Base-by-base conservation (phyloP, 1,284 basidiomycete genomes). In the Peniophora sp. region DNA sequence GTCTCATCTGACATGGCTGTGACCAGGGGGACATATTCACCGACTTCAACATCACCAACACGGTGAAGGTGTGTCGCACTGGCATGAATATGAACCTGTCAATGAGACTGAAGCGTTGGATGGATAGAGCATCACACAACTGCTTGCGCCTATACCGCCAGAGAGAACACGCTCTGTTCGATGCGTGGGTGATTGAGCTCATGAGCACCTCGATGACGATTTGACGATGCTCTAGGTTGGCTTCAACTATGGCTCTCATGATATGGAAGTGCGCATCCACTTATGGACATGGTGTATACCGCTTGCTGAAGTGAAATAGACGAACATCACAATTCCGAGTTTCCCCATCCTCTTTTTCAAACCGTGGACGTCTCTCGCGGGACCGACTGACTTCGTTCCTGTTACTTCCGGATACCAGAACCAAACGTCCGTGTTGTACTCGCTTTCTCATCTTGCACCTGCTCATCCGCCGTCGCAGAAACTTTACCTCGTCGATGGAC, bases 401-500 rank as follows among this genome's bases (percentile, higher is more conserved):
- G 57, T 71, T 2, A 70, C 66, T 14, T 62, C 61, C 3, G 68
- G 67, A 14, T 72, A 70, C 54, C 70, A 74, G 56, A 71, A 65
- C 17, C 69, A 71, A 54, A 65, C 66, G 37, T 41, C 5, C 8
- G 37, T 32, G 37, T 15, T n/a, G 6, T 20, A 15, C n/a, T 20
- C n/a, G n/a, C n/a, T 17, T n/a, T 41, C n/a, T 41, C 37, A 15
- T 20, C 37, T 8, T 20, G 8, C 15, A 41, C 18, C 18, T 8
- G 6, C 37, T 41, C 5, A 41, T 15, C 8, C 37, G 15, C 37
- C 6, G 15, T n/a, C 34, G 18, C 15, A 41, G 37, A 27, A 66
- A 69, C 52, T 72, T 72, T 58, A 68, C 65, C 15, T 69, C 68
- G 0, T 60, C 57, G 10, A 71, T 71, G 69, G 71, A 73, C 54